Base-by-base conservation (phyloP, 1,284 basidiomycete genomes). In the Boletellus deceptivus region DNA sequence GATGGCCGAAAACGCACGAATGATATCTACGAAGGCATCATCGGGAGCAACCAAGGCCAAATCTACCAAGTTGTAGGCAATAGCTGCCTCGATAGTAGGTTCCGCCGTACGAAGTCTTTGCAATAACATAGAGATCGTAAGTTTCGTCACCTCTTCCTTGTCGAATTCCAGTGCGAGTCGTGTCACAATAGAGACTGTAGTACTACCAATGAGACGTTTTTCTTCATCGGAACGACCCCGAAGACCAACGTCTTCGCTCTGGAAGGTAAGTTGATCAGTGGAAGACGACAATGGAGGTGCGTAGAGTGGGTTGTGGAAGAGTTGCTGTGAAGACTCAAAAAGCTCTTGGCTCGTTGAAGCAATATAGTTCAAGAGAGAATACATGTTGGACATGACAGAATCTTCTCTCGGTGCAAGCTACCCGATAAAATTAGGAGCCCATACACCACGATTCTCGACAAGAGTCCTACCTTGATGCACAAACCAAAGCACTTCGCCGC, bases 331-430 rank as follows among this genome's bases (percentile, higher is more conserved):
- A 56, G 68, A 74, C 49, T 84, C 87, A 36, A 79, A 78, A 37
- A 83, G 77, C 49, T 86, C 92, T 68, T 86, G 87, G 72, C 82
- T 91, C 16, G 84, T 89, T 34, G 83, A 84, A 3, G 88, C 84
- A 50, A 98, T 87, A 63, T 92, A 91, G 64, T 98, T 98, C 54
- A 98, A 78, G 14, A 98, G 79, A 9, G 93, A 95, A 69, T 98
- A 98, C 83, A 97, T 90, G 59, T 93, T 93, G 3, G 94, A 97
- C 78, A 95, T 88, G 61, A 94, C 82, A 42, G 95, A 80, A 66
- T 96, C 93, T 59, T 96, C 91, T 48, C 91, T 91, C 7, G 90
- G 87, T 13, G 91, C 84, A 49, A 92, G 75, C 89, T 93, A 55
- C 44, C 50, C 52, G 22, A 35, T 25, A n/a, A 22, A 50, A 49